Conservation (phyloP, 495 filamentous ascomycete species). For the Penicillium egyptiacum region DNA sequence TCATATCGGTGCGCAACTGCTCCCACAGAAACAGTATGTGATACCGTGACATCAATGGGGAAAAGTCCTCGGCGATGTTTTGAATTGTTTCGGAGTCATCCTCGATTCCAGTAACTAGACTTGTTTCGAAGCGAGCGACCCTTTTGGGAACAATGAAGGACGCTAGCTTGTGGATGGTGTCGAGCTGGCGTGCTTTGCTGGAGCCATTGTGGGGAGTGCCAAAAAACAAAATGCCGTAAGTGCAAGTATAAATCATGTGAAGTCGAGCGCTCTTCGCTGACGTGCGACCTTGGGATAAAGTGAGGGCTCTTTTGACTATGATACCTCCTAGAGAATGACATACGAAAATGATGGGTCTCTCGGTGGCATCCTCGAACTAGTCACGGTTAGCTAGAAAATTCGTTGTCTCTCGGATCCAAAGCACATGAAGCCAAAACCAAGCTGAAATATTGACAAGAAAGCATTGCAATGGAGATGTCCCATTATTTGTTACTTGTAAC, state of each 20-base stretch:
- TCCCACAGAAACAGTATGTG: conserved; percentile 5
- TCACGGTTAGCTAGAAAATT: no score
- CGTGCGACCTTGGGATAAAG: conserved; percentile 54
- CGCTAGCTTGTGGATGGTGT: conserved; percentile 1
- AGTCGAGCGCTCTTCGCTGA: conserved; percentile 59
- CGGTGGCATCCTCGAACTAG: no score
- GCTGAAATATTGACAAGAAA: no score
- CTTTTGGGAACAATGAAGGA: conserved; percentile 1
- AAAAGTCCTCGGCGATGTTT: conserved; percentile 5
- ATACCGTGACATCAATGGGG: conserved; percentile 5
- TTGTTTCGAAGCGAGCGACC: conserved; percentile 5
- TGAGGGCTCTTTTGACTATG: conserved; percentile 62
- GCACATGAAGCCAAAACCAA: no score
- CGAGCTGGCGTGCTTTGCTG: conserved; percentile 17
- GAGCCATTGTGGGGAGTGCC: conserved; percentile 72
- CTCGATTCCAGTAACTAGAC: conserved; percentile 6
- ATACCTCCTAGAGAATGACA: conserved; percentile 74
- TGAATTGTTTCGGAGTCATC: conserved; percentile 8
- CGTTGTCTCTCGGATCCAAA: no score
- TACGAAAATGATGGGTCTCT: conserved; percentile 66
- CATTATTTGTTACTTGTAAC: no score
- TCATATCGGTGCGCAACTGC: not conserved
- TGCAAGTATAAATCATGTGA: conserved; percentile 68
- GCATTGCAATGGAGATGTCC: no score
- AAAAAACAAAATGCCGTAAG: conserved; percentile 71